phyloP scores from a whole-genome alignment of 257 asterid species.

The Capsicum baccatum region DNA sequence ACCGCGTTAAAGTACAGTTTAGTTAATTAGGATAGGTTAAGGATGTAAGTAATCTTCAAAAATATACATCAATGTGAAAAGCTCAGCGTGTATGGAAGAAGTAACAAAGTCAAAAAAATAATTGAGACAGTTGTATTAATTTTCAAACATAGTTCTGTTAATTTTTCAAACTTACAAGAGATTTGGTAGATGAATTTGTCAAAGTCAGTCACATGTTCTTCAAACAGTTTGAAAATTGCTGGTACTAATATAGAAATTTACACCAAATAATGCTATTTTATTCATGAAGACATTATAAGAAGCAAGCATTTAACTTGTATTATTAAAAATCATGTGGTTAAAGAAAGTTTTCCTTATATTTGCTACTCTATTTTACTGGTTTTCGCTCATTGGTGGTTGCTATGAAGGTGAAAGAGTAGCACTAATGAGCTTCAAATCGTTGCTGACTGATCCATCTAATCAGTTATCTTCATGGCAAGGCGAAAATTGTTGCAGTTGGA shows the following conservation, averaged over 20 bases:
- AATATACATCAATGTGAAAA: background rate
- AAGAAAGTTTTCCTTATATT: background rate
- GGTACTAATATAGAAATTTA: background rate
- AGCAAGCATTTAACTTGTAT: background rate
- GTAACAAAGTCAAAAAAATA: background rate
- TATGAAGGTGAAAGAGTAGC: conserved; percentile 30
- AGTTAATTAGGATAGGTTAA: background rate
- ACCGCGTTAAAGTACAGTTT: background rate
- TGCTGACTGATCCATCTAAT: conserved; percentile 25
- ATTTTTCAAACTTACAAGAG: background rate
- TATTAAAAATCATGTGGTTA: background rate
- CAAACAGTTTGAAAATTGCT: background rate
- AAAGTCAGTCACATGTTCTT: background rate
- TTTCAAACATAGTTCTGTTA: background rate
- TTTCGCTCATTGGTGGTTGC: background rate
- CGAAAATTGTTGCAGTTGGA: conserved; percentile 23
- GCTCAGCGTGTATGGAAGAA: background rate
- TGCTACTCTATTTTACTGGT: background rate
- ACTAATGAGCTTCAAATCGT: conserved; percentile 24
- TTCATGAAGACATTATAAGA: background rate
- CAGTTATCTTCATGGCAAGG: conserved; percentile 29
- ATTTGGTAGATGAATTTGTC: background rate
- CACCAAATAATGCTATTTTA: background rate
- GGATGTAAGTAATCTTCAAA: background rate
- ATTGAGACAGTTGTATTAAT: background rate